Conservation (phyloP, 2,329 filamentous ascomycete species). For the Ceratocystis destructans region DNA sequence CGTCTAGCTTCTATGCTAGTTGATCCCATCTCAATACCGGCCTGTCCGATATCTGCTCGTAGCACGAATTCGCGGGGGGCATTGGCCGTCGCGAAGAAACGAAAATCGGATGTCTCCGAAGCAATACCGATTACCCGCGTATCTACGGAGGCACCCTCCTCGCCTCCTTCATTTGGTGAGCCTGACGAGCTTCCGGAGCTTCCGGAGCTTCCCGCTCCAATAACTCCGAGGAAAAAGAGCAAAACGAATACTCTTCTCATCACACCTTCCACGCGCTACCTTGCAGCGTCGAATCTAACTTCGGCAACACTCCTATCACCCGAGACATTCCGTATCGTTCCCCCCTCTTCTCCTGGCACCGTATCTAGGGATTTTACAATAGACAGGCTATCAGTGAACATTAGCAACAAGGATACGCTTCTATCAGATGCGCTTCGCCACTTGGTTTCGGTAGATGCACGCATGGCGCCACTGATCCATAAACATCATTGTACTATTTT, state of each 20-base stretch:
- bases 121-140: background rate
- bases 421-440: constrained; percentile 63
- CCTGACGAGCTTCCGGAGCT: background rate
- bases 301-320: constrained; percentile 62
- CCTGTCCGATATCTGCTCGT: background rate
- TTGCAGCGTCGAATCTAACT: constrained; percentile 49
- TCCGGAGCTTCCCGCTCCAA: background rate
- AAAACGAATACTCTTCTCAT: constrained; percentile 23
- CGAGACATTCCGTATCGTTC: constrained; percentile 49
- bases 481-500: constrained; percentile 67
- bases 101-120: background rate
- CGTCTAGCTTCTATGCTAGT: constrained; percentile 9
- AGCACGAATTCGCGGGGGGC: background rate
- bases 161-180: background rate
- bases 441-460: constrained; percentile 57
- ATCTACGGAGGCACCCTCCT: background rate
- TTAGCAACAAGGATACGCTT: constrained; percentile 52
- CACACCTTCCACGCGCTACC: constrained; percentile 35
- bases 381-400: constrained; percentile 20
- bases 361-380: background rate
- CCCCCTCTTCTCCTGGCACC: constrained; percentile 24
- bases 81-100: background rate
- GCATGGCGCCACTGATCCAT: constrained; percentile 57
- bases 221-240: constrained; percentile 23
- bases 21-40: background rate